Percentiles rank a stretch among this genome's conserved stretches.
Evolutionary conservation across 108 stramenopile genomes (phyloP).

Genomic region (Aurantiochytrium sp.): DNA sequence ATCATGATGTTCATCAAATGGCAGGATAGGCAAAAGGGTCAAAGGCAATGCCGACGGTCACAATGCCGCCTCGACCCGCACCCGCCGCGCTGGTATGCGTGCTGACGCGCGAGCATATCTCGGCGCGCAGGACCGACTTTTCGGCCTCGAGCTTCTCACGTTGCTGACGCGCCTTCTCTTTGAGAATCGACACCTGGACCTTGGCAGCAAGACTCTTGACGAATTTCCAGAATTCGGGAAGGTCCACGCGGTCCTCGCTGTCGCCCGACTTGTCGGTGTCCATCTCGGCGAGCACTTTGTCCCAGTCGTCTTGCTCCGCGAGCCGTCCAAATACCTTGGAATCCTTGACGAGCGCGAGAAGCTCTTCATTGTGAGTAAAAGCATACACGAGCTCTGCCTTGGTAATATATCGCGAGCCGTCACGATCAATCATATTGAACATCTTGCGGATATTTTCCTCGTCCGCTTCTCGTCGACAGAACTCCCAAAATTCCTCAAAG

Average conservation of each 20-base stretch:
- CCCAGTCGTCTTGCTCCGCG: neutral
- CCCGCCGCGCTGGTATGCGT: neutral
- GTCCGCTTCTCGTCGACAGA: neutral
- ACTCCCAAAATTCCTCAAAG: slow-evolving; percentile 10
- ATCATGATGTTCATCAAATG: neutral
- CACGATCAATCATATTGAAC: slow-evolving; percentile 5
- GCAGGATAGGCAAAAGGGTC: neutral
- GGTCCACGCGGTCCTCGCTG: neutral
- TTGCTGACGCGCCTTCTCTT: neutral
- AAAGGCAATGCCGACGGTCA: neutral
- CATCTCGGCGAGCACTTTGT: slow-evolving; percentile 3
- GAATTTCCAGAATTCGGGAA: neutral
- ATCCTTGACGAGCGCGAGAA: neutral
- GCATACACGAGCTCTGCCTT: neutral
- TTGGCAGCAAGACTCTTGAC: neutral
- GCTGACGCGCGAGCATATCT: neutral
- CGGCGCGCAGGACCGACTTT: neutral
- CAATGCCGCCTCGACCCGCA: neutral
- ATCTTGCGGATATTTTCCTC: neutral
- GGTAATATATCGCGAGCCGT: slow-evolving; percentile 7
- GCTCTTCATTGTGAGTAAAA: neutral
- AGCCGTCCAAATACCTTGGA: neutral
- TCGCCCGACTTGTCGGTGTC: neutral
- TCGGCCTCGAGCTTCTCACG: neutral
- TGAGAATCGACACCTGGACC: neutral